These are phyloP conservation scores for Arachnomyces sp. DNA, from an alignment of 2,329 filamentous ascomycete genomes.

Conservation along the genomic window DNA sequence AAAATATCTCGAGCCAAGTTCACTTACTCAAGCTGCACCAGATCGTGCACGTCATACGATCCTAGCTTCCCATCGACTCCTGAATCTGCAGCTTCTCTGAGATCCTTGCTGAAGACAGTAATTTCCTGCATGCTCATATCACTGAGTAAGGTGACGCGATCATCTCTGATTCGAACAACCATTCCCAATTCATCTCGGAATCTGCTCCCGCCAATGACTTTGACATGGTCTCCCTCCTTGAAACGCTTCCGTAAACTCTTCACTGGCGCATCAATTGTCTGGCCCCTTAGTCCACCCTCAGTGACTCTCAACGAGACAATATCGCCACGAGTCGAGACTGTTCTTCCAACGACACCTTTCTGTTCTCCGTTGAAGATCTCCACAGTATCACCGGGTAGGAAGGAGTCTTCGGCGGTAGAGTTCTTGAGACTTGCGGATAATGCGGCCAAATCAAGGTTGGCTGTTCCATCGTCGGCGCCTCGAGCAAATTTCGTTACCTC, in stretches of 20 bases:
- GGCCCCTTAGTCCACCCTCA: slow-evolving; percentile 71
- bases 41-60: slow-evolving; percentile 83
- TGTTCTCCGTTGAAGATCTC: slow-evolving; percentile 96
- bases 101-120: slow-evolving; percentile 94
- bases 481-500: slow-evolving; percentile 93
- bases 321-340: slow-evolving; percentile 76
- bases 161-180: slow-evolving; percentile 87
- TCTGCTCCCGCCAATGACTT: slow-evolving; percentile 91
- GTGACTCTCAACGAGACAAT: slow-evolving; percentile 83
- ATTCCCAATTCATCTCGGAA: slow-evolving; percentile 94
- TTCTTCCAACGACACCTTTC: slow-evolving; percentile 78
- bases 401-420: slow-evolving; percentile 69
- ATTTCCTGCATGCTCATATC: slow-evolving; percentile 91
- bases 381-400: slow-evolving; percentile 88
- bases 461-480: slow-evolving; percentile 80
- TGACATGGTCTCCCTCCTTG: slow-evolving; percentile 90
- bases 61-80: slow-evolving; percentile 74
- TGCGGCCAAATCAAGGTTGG: slow-evolving; percentile 85
- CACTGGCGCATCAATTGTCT: slow-evolving; percentile 84
- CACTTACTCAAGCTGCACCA: slow-evolving; percentile 78
- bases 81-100: slow-evolving; percentile 86
- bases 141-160: slow-evolving; percentile 84
- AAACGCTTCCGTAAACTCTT: slow-evolving; percentile 91
- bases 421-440: slow-evolving; percentile 84
- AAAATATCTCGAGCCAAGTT: slow-evolving; percentile 1